Conservation (phyloP, 192 early-diverging fungal genomes). For the Haplosporangium gracile region DNA sequence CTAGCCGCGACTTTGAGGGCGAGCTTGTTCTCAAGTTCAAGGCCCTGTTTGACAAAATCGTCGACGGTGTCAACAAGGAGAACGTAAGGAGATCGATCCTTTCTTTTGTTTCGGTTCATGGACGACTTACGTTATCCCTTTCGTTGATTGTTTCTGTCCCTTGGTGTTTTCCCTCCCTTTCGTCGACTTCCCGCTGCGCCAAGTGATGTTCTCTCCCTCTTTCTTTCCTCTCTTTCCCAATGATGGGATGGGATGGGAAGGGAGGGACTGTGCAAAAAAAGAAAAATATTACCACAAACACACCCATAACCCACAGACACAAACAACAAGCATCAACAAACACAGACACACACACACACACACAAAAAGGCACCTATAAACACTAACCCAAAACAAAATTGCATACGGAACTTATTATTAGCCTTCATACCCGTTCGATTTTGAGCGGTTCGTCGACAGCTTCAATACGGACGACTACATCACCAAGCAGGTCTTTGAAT, state of each 20-base stretch:
- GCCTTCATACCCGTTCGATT: constrained; percentile 15
- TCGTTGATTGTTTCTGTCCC: not conserved
- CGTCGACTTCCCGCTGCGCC: constrained; percentile 4
- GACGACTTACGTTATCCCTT: not conserved
- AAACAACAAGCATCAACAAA: not conserved
- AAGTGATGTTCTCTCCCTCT: not conserved
- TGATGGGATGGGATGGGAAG: no score
- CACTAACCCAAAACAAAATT: not conserved
- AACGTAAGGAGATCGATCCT: constrained; percentile 7
- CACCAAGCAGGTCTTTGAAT: constrained; percentile 21
- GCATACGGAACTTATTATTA: not conserved
- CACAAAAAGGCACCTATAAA: not conserved
- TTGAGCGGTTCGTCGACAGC: constrained; percentile 20
- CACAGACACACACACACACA: not conserved
- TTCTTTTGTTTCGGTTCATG: not conserved
- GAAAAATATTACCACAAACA: not conserved
- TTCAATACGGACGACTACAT: constrained; percentile 10
- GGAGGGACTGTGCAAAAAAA: not conserved
- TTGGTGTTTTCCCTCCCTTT: not conserved
- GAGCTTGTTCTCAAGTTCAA: constrained; percentile 21
- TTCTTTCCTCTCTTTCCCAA: no score
- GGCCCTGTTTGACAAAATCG: constrained; percentile 8
- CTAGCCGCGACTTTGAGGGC: constrained; percentile 6
- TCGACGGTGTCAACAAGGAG: constrained; percentile 25
- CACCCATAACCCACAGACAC: not conserved